Conservation (phyloP, 331 rosid genomes). For the Rhamnella rubrinervis region DNA sequence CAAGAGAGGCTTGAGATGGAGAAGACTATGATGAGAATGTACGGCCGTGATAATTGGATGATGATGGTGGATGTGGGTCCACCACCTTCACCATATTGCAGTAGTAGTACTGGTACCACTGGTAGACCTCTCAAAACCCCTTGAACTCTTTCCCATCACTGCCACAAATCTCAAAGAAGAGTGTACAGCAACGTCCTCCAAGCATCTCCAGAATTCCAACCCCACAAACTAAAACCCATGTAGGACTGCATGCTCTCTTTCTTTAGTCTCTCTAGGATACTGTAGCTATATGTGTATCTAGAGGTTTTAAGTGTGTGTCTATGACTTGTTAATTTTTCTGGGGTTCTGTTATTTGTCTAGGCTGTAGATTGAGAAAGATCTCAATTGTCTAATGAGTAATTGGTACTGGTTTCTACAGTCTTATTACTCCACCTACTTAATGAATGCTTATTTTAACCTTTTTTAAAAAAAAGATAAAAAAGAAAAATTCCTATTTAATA, state of each 20-base stretch:
- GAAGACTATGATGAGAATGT: slow-evolving; percentile 32
- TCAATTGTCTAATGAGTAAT: slow-evolving; percentile 31
- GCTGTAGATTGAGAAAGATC: slow-evolving; percentile 25
- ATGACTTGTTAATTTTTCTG: slow-evolving; percentile 19
- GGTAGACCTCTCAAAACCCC: slow-evolving; percentile 57
- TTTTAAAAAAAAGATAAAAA: too few relatives aligned
- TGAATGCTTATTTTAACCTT: neutral
- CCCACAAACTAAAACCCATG: slow-evolving; percentile 8
- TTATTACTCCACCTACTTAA: slow-evolving; percentile 11
- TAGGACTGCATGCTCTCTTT: slow-evolving; percentile 12
- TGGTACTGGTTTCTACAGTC: slow-evolving; percentile 6
- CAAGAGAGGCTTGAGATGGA: slow-evolving; percentile 33
- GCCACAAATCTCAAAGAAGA: slow-evolving; percentile 45
- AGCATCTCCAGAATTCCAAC: slow-evolving; percentile 18
- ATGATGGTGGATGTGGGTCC: slow-evolving; percentile 41
- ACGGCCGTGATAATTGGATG: slow-evolving; percentile 47
- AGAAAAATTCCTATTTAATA: too few relatives aligned
- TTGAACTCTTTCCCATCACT: slow-evolving; percentile 77
- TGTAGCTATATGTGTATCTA: neutral
- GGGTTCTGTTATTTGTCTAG: slow-evolving; percentile 21
- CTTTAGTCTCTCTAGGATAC: slow-evolving; percentile 1
- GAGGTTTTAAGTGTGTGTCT: slow-evolving; percentile 5
- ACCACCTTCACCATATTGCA: slow-evolving; percentile 30
- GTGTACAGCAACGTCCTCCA: slow-evolving; percentile 4
- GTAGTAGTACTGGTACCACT: slow-evolving; percentile 11